Conservation (phyloP, 2,329 filamentous ascomycete species). For the Chaetomiaceae sp. region DNA sequence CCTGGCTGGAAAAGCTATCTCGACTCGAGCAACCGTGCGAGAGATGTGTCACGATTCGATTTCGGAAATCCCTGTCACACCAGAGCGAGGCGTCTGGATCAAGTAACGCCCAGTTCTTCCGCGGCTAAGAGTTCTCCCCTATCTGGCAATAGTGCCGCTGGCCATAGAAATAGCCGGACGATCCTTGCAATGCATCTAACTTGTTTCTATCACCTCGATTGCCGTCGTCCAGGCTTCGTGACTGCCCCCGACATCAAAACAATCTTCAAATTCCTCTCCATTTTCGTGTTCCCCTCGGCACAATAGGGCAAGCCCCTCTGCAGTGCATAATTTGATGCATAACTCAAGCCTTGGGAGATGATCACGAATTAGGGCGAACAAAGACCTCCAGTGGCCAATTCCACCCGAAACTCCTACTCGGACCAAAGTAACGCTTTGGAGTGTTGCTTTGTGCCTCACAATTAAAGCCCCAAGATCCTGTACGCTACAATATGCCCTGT, state of each 20-base stretch:
- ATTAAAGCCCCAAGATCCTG: constrained; percentile 5
- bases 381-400: constrained; percentile 6
- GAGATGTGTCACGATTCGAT: too few relatives aligned
- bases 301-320: constrained; percentile 4
- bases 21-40: too few relatives aligned
- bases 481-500: constrained; percentile 5
- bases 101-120: too few relatives aligned
- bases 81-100: too few relatives aligned
- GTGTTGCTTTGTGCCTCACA: constrained; percentile 6
- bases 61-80: too few relatives aligned
- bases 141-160: neutral
- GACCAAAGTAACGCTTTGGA: constrained; percentile 9
- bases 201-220: constrained; percentile 4
- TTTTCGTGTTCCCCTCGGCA: constrained; percentile 2
- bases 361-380: constrained; percentile 3
- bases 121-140: neutral
- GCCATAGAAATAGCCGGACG: neutral
- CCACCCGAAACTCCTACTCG: constrained; percentile 7
- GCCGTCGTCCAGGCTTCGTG: constrained; percentile 6
- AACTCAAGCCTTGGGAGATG: constrained; percentile 6
- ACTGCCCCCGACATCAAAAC: constrained; percentile 5
- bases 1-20: too few relatives aligned
- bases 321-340: constrained; percentile 3
- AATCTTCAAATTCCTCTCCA: constrained; percentile 7
- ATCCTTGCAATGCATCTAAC: constrained; percentile 3